phyloP scores from a whole-genome alignment of 2,329 filamentous ascomycete genomes.

The Phyllosticta citriasiana region DNA sequence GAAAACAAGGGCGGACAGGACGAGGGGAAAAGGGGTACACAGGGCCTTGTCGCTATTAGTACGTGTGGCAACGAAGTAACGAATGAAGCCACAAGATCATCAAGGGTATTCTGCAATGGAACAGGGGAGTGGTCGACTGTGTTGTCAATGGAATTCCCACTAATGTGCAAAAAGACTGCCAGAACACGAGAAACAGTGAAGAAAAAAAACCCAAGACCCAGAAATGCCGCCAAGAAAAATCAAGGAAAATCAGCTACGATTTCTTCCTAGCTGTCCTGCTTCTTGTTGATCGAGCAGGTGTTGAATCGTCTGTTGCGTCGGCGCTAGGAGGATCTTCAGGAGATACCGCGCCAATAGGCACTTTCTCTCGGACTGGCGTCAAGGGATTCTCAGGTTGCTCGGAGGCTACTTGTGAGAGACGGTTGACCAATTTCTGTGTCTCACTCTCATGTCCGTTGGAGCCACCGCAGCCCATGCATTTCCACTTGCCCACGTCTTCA shows the following conservation, averaged over 20 bases:
- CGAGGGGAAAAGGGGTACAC: not conserved
- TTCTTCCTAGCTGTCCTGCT: slow-evolving; percentile 33
- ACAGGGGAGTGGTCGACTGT: not conserved
- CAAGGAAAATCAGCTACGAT: not conserved
- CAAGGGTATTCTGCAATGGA: not conserved
- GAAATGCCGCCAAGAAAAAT: not conserved
- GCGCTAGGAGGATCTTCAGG: not conserved
- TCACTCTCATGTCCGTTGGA: slow-evolving; percentile 77
- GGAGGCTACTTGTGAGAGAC: not conserved
- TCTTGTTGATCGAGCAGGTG: slow-evolving; percentile 29
- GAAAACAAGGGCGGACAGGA: not conserved
- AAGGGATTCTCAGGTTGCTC: not conserved
- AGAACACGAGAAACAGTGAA: not conserved
- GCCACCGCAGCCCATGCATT: slow-evolving; percentile 73
- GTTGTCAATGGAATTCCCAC: not conserved
- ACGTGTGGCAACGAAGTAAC: not conserved
- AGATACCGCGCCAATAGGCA: not conserved
- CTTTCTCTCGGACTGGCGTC: not conserved
- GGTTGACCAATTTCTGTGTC: slow-evolving; percentile 54
- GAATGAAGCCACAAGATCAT: not conserved
- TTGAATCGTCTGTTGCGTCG: slow-evolving; percentile 16
- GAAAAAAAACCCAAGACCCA: not conserved
- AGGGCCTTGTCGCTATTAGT: not conserved
- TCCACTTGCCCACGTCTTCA: slow-evolving; percentile 77
- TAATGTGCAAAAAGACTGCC: not conserved